These are phyloP conservation scores for Aspergillus sp. DNA, from an alignment of 2,329 filamentous ascomycete genomes.

Conservation along the genomic window DNA sequence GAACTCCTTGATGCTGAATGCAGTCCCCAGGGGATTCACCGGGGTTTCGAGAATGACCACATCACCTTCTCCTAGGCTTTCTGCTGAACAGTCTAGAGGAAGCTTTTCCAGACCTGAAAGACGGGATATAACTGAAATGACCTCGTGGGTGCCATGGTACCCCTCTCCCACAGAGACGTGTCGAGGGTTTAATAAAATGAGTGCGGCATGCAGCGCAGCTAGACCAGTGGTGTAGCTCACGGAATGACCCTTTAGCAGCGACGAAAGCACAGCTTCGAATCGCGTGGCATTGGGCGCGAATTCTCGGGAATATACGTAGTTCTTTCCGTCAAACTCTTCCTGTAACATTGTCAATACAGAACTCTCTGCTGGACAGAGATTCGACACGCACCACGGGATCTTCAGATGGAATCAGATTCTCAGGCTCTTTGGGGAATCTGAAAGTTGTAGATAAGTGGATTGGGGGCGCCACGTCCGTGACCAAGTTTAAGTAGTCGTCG, in stretches of 20 bases:
- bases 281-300: constrained; percentile 78
- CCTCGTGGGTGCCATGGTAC: constrained; percentile 91
- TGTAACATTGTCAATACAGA: neutral
- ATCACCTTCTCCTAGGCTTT: constrained; percentile 71
- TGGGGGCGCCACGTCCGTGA: constrained; percentile 79
- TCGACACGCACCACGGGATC: constrained; percentile 49
- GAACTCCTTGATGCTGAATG: constrained; percentile 69
- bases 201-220: constrained; percentile 79
- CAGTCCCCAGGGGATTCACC: constrained; percentile 84
- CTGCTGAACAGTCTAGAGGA: constrained; percentile 66
- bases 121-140: constrained; percentile 70
- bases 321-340: constrained; percentile 21
- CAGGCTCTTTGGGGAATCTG: constrained; percentile 71
- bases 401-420: constrained; percentile 55
- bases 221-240: constrained; percentile 83
- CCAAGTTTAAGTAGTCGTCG: constrained; percentile 71
- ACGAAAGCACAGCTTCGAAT: constrained; percentile 78
- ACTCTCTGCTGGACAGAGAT: neutral
- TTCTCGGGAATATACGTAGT: constrained; percentile 81
- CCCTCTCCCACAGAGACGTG: constrained; percentile 78
- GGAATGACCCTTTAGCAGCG: constrained; percentile 62
- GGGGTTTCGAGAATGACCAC: constrained; percentile 91
- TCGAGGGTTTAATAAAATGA: constrained; percentile 77
- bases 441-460: constrained; percentile 91
- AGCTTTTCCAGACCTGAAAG: constrained; percentile 74